Conservation (phyloP, 345 rosid species). For the Trapa bicornis region DNA sequence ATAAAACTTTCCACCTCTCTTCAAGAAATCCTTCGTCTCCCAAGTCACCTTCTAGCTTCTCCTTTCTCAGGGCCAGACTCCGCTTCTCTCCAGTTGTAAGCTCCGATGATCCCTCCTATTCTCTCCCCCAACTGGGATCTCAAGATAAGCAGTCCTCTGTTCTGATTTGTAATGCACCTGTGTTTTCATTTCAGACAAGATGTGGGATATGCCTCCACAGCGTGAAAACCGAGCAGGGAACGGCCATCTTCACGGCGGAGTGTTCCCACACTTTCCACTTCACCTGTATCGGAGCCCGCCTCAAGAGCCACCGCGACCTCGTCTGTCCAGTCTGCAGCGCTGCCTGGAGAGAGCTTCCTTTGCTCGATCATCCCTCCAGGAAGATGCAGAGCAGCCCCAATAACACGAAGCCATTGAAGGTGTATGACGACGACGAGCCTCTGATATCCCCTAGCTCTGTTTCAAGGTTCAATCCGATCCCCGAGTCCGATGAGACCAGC, state of each 20-base stretch:
- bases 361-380: constrained; percentile 13
- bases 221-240: constrained; percentile 63
- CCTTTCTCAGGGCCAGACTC: constrained; percentile 52
- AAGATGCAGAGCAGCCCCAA: not conserved
- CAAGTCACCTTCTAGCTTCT: constrained; percentile 61
- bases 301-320: constrained; percentile 30
- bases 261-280: constrained; percentile 76
- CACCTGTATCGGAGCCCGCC: constrained; percentile 47
- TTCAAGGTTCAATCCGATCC: constrained; percentile 54
- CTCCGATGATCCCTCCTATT: too few species aligned
- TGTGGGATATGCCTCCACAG: constrained; percentile 71
- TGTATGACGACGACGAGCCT: constrained; percentile 77
- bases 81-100: constrained; percentile 50
- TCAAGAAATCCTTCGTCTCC: constrained; percentile 47
- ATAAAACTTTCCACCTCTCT: constrained; percentile 22
- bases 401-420: constrained; percentile 24
- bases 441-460: constrained; percentile 42
- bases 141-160: too few species aligned
- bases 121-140: too few species aligned
- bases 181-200: constrained; percentile 31
- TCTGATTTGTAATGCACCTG: not conserved
- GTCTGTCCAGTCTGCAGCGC: constrained; percentile 64
- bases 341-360: constrained; percentile 50
- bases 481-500: constrained; percentile 64
- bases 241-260: constrained; percentile 79